Base-by-base conservation (phyloP, 2,329 filamentous ascomycete species). In the Clonostachys sp. region DNA sequence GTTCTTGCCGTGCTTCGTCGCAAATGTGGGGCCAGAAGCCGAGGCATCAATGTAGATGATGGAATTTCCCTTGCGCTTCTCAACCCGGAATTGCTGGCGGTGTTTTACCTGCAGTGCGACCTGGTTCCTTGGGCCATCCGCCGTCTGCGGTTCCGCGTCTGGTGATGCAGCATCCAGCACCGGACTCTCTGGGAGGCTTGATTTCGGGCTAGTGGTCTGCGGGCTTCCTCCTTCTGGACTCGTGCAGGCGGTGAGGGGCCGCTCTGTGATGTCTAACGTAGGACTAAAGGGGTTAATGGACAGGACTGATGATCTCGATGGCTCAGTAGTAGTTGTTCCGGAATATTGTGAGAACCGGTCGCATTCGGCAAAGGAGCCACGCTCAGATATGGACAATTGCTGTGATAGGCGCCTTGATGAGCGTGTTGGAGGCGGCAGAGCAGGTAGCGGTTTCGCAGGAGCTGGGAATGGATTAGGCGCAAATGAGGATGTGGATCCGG, bases 1-100 rank as follows among this genome's bases (percentile, higher is more conserved):
- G 50, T 87, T 86, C 63, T 96, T 63, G 30, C 62, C 62, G 36
- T 64, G 61, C 47, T 64, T 64, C 54, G 60, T 68, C 7, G 66
- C 66, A 3, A 71, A 53, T 10, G 61, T 61, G 5, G 60, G 56
- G 0, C 61, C 61, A 1, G 56, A 58, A 2, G 59, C 56, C 1
- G 66, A 68, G 6, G 66, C 55, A 50, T 71, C 67, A 30, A 70
- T 54, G 45, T 61, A 66, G 50, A 62, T 61, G 9, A 70, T 58
- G 6, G 56, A 55, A 13, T 61, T 61, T 42, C 34, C 38, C 34
- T 52, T 50, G 42, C 45, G 36, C 44, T 62, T 61, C 43, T 64
- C 62, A 2, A 57, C 57, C 4, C 53, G 49, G 9, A 66, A 45
- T 7, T 54, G 52, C 18, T 52, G 55, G 44, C 54, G 56, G 17